Base-by-base conservation (phyloP, 345 rosid genomes). In the Schrenkiella parvula region DNA sequence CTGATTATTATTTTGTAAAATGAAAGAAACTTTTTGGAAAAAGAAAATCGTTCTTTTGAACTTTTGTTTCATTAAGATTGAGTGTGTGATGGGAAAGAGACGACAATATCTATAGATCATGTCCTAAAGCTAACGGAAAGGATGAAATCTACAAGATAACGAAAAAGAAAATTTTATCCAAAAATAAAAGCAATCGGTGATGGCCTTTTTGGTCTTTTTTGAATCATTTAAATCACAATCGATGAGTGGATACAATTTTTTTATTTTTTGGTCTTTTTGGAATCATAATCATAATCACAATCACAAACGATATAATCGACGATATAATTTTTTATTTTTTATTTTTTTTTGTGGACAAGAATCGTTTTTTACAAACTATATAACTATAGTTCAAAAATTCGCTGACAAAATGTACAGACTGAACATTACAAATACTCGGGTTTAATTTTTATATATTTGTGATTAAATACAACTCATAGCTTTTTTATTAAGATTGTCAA, bases 21-120 rank as follows among this genome's bases (percentile, higher is more conserved):
- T 2, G 38, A 34, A 34, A 34, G 42, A 46, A 31, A 32, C 3
- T 31, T 68, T 67, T 68, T 68, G 64, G n/a, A 5, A 19, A 52
- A 38, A 38, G 28, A 13, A 38, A 54, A 68, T 39, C 19, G 31
- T 70, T 59, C 51, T 41, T 19, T 17, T 13, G 39, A 61, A 17
- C 67, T 35, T 71, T 71, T 71, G 68, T 71, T 71, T 60, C 68
- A 51, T 51, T 61, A 50, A 71, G 60, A 71, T 48, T 70, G 50
- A 69, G 66, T 59, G 37, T 23, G 60, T 60, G 25, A 25, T 47
- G 41, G 61, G 29, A 21, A 29, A 50, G 32, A 25, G 52, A 25
- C 48, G 75, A 71, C 68, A 51, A 71, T 38, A 50, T 71, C 41
- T 48, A 17, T 22, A 71, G 17, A 71, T 48, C 42, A 71, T 71